phyloP scores from a whole-genome alignment of 2,329 filamentous ascomycete species.

The Fusarium metavorans region DNA sequence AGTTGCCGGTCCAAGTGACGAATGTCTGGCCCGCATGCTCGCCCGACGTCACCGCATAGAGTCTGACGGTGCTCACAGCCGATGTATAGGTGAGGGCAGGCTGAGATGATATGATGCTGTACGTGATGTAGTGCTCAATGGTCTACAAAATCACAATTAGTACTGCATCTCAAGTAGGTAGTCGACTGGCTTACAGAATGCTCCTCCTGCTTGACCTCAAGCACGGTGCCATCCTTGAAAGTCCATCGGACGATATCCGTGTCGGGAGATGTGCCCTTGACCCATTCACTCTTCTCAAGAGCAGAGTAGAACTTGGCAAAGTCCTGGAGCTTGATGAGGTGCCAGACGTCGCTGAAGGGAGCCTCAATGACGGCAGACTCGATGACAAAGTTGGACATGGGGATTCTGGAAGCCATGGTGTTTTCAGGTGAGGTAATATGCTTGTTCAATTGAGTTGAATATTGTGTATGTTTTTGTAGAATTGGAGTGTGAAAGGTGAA shows the following conservation, averaged over 20 bases:
- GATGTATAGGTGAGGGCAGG: conserved; percentile 75
- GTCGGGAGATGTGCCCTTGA: conserved; percentile 73
- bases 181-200: conserved; percentile 67
- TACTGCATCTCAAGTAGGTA: background rate
- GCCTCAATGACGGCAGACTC: conserved; percentile 78
- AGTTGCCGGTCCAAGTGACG: conserved; percentile 76
- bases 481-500: background rate
- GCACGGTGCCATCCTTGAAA: conserved; percentile 75
- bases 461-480: background rate
- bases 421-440: background rate
- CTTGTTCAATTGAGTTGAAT: background rate
- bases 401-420: conserved; percentile 58
- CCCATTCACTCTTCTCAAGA: conserved; percentile 70
- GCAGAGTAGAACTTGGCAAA: conserved; percentile 76
- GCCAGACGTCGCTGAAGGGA: conserved; percentile 76
- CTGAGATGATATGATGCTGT: conserved; percentile 75
- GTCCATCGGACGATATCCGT: conserved; percentile 77
- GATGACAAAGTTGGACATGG: conserved; percentile 74
- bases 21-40: conserved; percentile 73
- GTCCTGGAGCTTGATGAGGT: conserved; percentile 79
- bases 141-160: conserved; percentile 54
- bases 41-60: conserved; percentile 75
- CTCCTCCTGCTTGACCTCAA: conserved; percentile 82
- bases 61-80: conserved; percentile 75
- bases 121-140: conserved; percentile 82